Percentiles rank a stretch among this genome's conserved stretches.
These are phyloP conservation scores for Taphrina communis DNA, from an alignment of 1,139 yeast species.

Conservation along the genomic window DNA sequence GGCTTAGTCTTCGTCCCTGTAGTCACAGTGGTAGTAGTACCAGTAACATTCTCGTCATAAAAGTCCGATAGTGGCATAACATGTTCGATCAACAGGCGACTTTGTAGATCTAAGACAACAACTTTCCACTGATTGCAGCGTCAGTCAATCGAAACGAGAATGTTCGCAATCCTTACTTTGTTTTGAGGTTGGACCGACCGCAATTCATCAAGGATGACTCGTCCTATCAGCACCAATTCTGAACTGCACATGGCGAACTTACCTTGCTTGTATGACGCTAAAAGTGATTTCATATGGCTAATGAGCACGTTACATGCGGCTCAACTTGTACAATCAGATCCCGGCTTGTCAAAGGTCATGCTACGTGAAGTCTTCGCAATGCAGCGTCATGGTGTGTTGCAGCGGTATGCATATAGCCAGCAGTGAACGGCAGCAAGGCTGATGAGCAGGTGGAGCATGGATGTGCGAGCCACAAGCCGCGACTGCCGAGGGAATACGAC, in stretches of 20 bases:
- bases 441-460: not conserved
- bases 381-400: not conserved
- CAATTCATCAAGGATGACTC: conserved; percentile 25
- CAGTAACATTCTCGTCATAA: conserved; percentile 53
- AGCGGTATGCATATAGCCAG: too few species aligned
- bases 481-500: too few species aligned
- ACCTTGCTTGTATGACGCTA: conserved; percentile 30
- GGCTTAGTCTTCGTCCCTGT: conserved; percentile 46
- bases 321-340: not conserved
- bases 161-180: conserved; percentile 5
- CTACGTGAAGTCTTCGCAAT: not conserved
- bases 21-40: conserved; percentile 41
- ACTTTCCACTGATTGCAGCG: conserved; percentile 52
- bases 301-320: not conserved
- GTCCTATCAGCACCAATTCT: not conserved
- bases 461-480: not conserved
- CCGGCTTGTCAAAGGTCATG: not conserved
- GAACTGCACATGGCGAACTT: not conserved
- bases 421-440: too few species aligned
- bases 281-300: conserved; percentile 25
- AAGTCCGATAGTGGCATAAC: conserved; percentile 54
- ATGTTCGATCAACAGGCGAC: conserved; percentile 52
- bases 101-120: conserved; percentile 54
- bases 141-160: not conserved
- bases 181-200: conserved; percentile 35